These are phyloP conservation scores for Licmophora abbreviata DNA, from an alignment of 108 stramenopile genomes.

Conservation along the genomic window DNA sequence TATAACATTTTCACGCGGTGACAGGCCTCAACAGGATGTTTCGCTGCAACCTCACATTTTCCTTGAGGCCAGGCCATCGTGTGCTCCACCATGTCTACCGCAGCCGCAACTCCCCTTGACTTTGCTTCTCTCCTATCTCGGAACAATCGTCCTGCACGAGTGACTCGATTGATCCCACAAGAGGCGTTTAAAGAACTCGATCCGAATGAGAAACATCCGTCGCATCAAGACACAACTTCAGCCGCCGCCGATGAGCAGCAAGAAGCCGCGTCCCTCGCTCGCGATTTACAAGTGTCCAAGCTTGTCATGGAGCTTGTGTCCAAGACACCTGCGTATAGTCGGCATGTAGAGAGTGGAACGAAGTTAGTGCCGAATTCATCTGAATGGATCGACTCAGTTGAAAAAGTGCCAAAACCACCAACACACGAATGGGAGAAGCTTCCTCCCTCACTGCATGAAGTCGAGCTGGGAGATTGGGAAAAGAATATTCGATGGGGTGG, in stretches of 20 bases:
- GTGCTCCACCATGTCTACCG: conserved; percentile 1
- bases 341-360: conserved; percentile 19
- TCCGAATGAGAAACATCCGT: conserved; percentile 10
- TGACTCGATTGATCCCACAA: conserved; percentile 15
- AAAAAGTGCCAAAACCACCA: neutral
- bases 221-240: neutral
- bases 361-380: conserved; percentile 15
- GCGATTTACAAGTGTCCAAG: conserved; percentile 26
- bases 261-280: neutral
- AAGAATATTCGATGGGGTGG: conserved; percentile 75
- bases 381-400: neutral
- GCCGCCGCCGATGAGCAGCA: neutral
- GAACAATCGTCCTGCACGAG: conserved; percentile 31
- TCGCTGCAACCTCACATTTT: no score
- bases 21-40: no score
- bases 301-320: conserved; percentile 26
- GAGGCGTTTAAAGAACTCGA: conserved; percentile 2
- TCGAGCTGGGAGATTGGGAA: conserved; percentile 80
- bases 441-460: conserved; percentile 51
- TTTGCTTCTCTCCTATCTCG: conserved; percentile 38
- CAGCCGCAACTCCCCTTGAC: conserved; percentile 17
- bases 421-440: conserved; percentile 1
- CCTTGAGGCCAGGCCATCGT: no score
- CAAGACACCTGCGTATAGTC: conserved; percentile 30
- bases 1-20: no score